A percentile compares a stretch with the other conserved stretches of the same genome.
Evolutionary conservation across 2,329 filamentous ascomycete genomes (phyloP).

Genomic region (Arthrobotrys conoides): DNA sequence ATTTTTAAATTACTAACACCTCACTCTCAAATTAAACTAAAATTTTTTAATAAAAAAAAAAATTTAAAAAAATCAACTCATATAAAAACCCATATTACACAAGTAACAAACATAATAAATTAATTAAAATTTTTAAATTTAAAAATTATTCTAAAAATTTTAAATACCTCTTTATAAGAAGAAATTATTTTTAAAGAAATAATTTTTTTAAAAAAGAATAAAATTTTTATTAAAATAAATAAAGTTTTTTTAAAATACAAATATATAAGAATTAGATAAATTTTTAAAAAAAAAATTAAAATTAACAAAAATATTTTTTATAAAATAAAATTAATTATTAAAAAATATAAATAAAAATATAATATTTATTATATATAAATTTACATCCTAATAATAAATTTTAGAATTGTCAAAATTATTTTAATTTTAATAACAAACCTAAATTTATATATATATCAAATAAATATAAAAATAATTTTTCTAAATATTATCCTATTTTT

Average conservation of each 20-base stretch:
- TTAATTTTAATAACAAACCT: background rate
- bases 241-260: background rate
- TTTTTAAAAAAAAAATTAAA: background rate
- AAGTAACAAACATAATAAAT: no score
- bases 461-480: conserved; percentile 27
- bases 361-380: background rate
- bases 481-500: conserved; percentile 16
- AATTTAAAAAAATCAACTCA: background rate
- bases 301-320: background rate
- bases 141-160: background rate
- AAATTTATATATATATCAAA: conserved; percentile 24
- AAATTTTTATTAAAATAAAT: background rate
- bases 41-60: background rate
- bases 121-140: background rate
- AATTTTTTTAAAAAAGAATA: no score
- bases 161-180: background rate
- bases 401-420: no score
- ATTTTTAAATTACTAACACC: no score
- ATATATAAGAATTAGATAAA: background rate
- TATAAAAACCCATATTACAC: background rate
- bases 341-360: conserved; percentile 5
- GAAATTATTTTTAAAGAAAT: background rate
- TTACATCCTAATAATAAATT: background rate
- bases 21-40: background rate
- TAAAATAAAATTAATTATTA: background rate